Base-by-base conservation (phyloP, 345 rosid genomes). In the Rhodamnia rubescens region DNA sequence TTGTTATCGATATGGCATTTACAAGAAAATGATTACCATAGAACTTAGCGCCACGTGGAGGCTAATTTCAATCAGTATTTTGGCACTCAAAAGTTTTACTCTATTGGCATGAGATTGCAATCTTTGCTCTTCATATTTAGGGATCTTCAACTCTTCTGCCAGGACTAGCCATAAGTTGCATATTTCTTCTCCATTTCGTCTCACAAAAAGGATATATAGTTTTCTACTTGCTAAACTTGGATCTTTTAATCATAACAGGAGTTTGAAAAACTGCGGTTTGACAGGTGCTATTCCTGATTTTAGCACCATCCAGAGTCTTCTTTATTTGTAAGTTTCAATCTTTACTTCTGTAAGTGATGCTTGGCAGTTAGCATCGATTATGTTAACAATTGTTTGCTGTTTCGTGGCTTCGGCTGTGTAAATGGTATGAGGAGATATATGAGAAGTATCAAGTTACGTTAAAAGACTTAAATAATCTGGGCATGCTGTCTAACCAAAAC, bases 261-360 rank as follows among this genome's bases (percentile, higher is more conserved):
- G 99, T 80, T 93, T 97, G 74, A 91, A 96, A 86, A 97, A 93
- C 90, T 97, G 99, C 86, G 91, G 89, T 84, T 92, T 97, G 96
- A 92, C 90, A 90, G 99, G 99, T 82, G 88, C 91, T 53, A 87
- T 97, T 52, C 99, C 99, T 85, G 98, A 97, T 87, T 90, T 97
- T 83, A 97, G 98, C 88, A 85, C 85, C 40, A 92, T 95, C 55
- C 93, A 92, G 26, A 3, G 87, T 8, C 99, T 97, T 90, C 93
- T 94, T 83, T 97, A 97, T 89, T 87, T 97, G 99, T 96, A 91
- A 93, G 96, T 92, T n/a, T 55, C 74, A 29, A 21, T 40, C 50
- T 22, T 32, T 42, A 21, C 29, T 49, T n/a, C 49, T 81, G 18
- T 4, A 40, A 29, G 15, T 13, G 75, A 58, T 83, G 84, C 27